Evolutionary conservation across 2,329 filamentous ascomycete genomes (phyloP).

Genomic region (Teratosphaeria zuluensis): DNA sequence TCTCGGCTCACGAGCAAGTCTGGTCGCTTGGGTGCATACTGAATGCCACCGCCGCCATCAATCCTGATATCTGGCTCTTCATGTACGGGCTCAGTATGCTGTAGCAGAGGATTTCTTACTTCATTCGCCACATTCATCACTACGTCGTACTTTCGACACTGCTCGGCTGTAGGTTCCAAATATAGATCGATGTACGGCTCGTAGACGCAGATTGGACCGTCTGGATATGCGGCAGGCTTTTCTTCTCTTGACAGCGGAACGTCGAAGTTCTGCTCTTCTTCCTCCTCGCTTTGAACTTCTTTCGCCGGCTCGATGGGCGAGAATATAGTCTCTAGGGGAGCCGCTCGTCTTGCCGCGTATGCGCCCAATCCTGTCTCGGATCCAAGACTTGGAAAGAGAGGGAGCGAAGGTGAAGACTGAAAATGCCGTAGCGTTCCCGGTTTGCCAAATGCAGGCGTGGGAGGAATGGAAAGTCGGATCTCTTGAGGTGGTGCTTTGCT

Average conservation of each 20-base stretch:
- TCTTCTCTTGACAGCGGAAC: slow-evolving; percentile 51
- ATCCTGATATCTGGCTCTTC: slow-evolving; percentile 24
- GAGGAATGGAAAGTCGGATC: slow-evolving; percentile 48
- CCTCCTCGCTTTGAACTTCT: slow-evolving; percentile 32
- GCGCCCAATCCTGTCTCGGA: slow-evolving; percentile 2
- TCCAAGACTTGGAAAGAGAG: slow-evolving; percentile 40
- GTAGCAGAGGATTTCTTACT: slow-evolving; percentile 63
- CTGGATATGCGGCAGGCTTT: slow-evolving; percentile 72
- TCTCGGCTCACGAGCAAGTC: background rate
- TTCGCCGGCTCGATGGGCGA: slow-evolving; percentile 16
- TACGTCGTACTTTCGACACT: slow-evolving; percentile 68
- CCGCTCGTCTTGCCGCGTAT: background rate
- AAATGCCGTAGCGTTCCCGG: slow-evolving; percentile 46
- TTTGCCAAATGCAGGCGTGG: slow-evolving; percentile 46
- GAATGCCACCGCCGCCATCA: slow-evolving; percentile 24
- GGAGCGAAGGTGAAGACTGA: slow-evolving; percentile 52
- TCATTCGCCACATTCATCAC: slow-evolving; percentile 79
- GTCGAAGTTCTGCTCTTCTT: slow-evolving; percentile 43
- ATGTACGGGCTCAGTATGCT: background rate
- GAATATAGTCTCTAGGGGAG: slow-evolving; percentile 20
- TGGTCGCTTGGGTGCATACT: slow-evolving; percentile 22
- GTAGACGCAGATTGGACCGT: slow-evolving; percentile 75
- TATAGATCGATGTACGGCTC: slow-evolving; percentile 70
- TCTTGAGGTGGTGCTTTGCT: slow-evolving; percentile 49
- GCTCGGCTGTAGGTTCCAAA: slow-evolving; percentile 67